These are phyloP conservation scores for Coemansia sp. DNA, from an alignment of 192 early-diverging fungal genomes.

Conservation along the genomic window DNA sequence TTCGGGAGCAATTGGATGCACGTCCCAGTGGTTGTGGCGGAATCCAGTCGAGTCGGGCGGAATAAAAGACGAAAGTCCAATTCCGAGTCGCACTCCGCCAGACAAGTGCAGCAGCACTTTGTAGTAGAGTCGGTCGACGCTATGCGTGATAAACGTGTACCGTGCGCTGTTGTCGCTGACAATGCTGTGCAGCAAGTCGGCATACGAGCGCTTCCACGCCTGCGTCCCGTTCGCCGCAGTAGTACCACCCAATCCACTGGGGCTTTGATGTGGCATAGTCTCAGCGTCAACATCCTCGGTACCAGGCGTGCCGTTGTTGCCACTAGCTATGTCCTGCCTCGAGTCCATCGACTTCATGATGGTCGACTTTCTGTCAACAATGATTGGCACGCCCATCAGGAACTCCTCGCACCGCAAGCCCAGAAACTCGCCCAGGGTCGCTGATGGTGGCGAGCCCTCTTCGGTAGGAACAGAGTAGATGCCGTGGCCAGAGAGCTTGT, in stretches of 20 bases:
- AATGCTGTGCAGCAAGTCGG: conserved; percentile 33
- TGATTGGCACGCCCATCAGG: conserved; percentile 51
- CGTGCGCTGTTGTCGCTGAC: conserved; percentile 30
- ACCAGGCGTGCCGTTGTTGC: conserved; percentile 1
- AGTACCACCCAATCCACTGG: neutral
- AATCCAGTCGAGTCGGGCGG: conserved; percentile 31
- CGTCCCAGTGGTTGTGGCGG: conserved; percentile 51
- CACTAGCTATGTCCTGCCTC: conserved; percentile 3
- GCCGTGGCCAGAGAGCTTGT: conserved; percentile 33
- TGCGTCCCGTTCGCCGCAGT: conserved; percentile 5
- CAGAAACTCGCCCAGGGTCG: conserved; percentile 43
- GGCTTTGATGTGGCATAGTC: neutral
- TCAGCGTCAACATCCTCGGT: conserved; percentile 9
- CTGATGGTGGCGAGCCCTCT: conserved; percentile 27
- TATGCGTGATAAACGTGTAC: conserved; percentile 45
- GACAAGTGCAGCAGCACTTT: conserved; percentile 48
- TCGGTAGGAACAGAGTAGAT: conserved; percentile 46
- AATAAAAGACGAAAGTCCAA: conserved; percentile 47
- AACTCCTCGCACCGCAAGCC: conserved; percentile 49
- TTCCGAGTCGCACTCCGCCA: conserved; percentile 51
- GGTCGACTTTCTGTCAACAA: conserved; percentile 37
- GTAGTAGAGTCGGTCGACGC: conserved; percentile 32
- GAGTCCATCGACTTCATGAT: conserved; percentile 28
- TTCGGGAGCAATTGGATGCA: conserved; percentile 51
- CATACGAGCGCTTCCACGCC: conserved; percentile 23